phyloP scores from a whole-genome alignment of 2,329 filamentous ascomycete species.

The Tolypocladium tropicale region DNA sequence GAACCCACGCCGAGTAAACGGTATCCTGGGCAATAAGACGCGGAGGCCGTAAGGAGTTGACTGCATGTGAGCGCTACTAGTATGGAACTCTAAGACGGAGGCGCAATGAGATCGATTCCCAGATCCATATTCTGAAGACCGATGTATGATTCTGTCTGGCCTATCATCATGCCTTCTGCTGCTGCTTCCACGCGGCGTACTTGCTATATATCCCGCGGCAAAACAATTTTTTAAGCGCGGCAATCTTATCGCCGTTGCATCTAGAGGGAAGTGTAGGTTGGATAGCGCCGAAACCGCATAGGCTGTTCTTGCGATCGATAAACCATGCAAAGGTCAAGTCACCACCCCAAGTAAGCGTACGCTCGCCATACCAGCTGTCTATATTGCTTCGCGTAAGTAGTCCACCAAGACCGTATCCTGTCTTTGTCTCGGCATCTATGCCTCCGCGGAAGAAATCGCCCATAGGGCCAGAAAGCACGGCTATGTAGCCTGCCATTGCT shows the following conservation, averaged over 20 bases:
- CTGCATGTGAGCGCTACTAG: no score
- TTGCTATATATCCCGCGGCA: slow-evolving; percentile 31
- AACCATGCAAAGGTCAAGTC: slow-evolving; percentile 36
- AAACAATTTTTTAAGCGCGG: slow-evolving; percentile 29
- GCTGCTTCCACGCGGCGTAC: slow-evolving; percentile 2
- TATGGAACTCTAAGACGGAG: no score
- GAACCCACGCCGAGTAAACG: no score
- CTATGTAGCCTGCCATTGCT: slow-evolving; percentile 14
- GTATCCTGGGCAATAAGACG: no score
- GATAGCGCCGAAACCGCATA: slow-evolving; percentile 30
- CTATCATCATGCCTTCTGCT: no score
- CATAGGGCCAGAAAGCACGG: slow-evolving; percentile 17
- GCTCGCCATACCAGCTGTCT: slow-evolving; percentile 31
- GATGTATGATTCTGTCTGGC: no score
- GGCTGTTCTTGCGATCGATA: slow-evolving; percentile 33
- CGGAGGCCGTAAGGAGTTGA: no score
- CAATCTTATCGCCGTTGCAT: slow-evolving; percentile 10
- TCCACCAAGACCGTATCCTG: slow-evolving; percentile 30
- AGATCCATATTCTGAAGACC: no score
- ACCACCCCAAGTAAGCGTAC: slow-evolving; percentile 35
- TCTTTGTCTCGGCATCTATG: slow-evolving; percentile 16
- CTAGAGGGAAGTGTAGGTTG: slow-evolving; percentile 28
- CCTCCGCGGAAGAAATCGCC: slow-evolving; percentile 27
- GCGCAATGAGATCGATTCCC: no score
- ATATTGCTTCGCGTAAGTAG: slow-evolving; percentile 27